phyloP scores from a whole-genome alignment of 2,329 filamentous ascomycete genomes.

The Colletotrichum zoysiae region DNA sequence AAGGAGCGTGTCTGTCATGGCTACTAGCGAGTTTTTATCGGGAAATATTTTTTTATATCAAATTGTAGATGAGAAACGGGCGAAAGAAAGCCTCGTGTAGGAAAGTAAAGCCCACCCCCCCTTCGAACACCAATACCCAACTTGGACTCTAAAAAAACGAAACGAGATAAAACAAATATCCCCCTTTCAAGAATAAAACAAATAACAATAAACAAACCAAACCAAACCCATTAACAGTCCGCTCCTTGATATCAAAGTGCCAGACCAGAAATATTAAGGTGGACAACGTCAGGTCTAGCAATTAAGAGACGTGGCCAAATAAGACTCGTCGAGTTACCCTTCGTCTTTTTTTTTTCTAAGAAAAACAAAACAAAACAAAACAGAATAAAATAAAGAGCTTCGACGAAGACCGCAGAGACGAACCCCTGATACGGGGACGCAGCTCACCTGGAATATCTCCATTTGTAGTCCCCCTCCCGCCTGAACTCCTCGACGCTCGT shows the following conservation, averaged over 20 bases:
- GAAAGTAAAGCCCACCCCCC: background rate
- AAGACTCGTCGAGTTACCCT: background rate
- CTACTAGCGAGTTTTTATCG: background rate
- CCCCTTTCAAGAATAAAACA: no score
- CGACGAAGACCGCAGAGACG: no score
- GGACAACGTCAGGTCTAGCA: background rate
- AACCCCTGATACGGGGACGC: no score
- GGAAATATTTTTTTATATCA: background rate
- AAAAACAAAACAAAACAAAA: no score
- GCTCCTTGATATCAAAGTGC: background rate
- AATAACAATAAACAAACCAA: no score
- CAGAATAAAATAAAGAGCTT: no score
- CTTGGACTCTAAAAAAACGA: background rate
- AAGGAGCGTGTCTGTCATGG: background rate
- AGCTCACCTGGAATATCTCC: background rate
- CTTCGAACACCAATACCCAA: background rate
- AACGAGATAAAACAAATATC: no score
- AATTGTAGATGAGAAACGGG: background rate
- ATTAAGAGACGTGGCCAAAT: background rate
- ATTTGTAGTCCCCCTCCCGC: background rate
- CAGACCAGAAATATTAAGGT: background rate
- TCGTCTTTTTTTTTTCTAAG: no score
- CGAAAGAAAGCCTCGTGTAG: background rate
- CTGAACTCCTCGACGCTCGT: background rate
- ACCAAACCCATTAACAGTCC: background rate